phyloP scores from a whole-genome alignment of 2,329 filamentous ascomycete species.

The Colletotrichum sp. region DNA sequence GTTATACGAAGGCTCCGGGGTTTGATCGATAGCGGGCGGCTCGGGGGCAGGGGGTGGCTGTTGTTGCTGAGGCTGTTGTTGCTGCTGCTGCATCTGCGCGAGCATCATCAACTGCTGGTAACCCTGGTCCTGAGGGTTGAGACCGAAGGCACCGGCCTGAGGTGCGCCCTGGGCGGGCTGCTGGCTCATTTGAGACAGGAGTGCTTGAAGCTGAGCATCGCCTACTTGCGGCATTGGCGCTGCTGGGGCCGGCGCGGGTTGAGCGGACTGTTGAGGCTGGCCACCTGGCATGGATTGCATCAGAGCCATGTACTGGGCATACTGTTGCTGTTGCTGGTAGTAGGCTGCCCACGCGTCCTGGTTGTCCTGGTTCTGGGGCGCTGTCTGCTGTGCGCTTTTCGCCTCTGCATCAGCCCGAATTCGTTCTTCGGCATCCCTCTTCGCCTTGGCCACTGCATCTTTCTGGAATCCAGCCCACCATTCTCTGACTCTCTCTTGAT shows the following conservation, averaged over 20 bases:
- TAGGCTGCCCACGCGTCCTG: slow-evolving; percentile 32
- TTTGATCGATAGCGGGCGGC: slow-evolving; percentile 12
- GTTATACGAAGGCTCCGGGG: slow-evolving; percentile 19
- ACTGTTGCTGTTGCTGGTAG: slow-evolving; percentile 32
- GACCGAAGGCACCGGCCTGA: slow-evolving; percentile 27
- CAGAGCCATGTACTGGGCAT: slow-evolving; percentile 47
- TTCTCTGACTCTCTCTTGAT: slow-evolving; percentile 51
- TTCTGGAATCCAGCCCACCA: slow-evolving; percentile 58
- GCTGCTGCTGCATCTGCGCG: slow-evolving; percentile 38
- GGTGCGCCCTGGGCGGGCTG: slow-evolving; percentile 5
- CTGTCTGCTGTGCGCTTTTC: slow-evolving; percentile 30
- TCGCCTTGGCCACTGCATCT: slow-evolving; percentile 41
- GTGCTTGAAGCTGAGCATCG: slow-evolving; percentile 47
- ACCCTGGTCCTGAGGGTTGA: slow-evolving; percentile 43
- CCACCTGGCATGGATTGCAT: slow-evolving; percentile 44
- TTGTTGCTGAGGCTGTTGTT: slow-evolving; percentile 24
- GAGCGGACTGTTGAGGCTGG: slow-evolving; percentile 29
- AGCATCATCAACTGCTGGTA: slow-evolving; percentile 46
- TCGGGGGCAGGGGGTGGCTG: slow-evolving; percentile 8
- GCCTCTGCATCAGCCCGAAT: slow-evolving; percentile 36
- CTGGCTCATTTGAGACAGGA: slow-evolving; percentile 48
- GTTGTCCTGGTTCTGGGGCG: slow-evolving; percentile 18
- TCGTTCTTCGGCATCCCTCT: slow-evolving; percentile 41
- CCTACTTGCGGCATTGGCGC: slow-evolving; percentile 15
- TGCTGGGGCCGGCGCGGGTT: slow-evolving; percentile 19